These are phyloP conservation scores for Chondrus crispus DNA, from an alignment of 23 red algal species.

Conservation along the genomic window DNA sequence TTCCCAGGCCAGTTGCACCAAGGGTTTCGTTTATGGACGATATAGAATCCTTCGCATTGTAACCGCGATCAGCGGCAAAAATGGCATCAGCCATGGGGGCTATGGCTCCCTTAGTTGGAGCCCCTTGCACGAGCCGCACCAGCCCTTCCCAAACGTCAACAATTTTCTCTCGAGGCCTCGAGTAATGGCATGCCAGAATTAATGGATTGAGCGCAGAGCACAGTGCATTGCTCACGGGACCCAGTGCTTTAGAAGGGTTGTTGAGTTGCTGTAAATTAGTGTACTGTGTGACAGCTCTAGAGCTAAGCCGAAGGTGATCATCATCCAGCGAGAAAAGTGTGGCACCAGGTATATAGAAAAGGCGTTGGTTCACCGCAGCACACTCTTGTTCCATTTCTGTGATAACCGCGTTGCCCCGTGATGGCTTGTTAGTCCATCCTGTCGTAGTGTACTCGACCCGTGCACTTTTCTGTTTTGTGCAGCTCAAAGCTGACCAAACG, in stretches of 20 bases:
- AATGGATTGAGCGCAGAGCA: background rate
- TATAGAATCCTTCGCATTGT: background rate
- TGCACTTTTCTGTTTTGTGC: background rate
- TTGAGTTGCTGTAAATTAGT: background rate
- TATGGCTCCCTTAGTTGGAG: background rate
- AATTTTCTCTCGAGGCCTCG: background rate
- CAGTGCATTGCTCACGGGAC: background rate
- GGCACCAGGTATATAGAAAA: background rate
- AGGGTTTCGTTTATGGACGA: background rate
- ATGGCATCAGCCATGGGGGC: background rate
- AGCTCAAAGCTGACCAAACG: background rate
- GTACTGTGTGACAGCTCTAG: background rate
- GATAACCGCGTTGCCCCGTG: background rate
- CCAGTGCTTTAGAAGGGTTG: background rate
- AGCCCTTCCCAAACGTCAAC: background rate
- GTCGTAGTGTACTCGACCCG: background rate
- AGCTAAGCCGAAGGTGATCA: background rate
- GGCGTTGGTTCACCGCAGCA: background rate
- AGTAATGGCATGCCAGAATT: slow-evolving; percentile 1
- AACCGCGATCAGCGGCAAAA: background rate
- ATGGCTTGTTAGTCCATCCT: background rate
- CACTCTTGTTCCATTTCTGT: background rate
- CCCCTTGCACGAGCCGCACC: background rate
- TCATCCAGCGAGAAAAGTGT: background rate
- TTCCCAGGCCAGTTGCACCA: background rate